A percentile compares a stretch with the other conserved stretches of the same genome.
Evolutionary conservation across 2,329 filamentous ascomycete species (phyloP).

Genomic region (Davidsoniella virescens): DNA sequence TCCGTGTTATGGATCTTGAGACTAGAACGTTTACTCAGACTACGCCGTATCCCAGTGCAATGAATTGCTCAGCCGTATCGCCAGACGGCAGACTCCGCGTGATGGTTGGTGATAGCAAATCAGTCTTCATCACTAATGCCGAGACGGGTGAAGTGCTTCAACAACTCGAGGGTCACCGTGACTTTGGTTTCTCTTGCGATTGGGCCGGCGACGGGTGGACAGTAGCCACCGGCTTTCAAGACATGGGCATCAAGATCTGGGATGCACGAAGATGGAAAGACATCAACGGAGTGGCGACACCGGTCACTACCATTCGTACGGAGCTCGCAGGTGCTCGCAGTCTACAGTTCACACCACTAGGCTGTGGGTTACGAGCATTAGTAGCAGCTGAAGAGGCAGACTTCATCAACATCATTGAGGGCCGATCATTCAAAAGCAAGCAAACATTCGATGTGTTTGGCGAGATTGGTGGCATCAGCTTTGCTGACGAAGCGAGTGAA

Average conservation of each 20-base stretch:
- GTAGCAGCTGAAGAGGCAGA: conserved; percentile 64
- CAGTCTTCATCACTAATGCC: conserved; percentile 52
- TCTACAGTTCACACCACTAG: conserved; percentile 55
- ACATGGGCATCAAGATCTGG: conserved; percentile 57
- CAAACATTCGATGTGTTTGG: conserved; percentile 62
- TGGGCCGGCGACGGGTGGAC: conserved; percentile 66
- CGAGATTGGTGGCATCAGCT: conserved; percentile 52
- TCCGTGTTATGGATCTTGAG: conserved; percentile 41
- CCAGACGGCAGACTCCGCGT: conserved; percentile 55
- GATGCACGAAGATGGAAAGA: conserved; percentile 54
- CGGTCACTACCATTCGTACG: conserved; percentile 40
- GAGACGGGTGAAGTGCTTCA: conserved; percentile 45
- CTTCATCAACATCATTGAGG: conserved; percentile 54
- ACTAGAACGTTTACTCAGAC: conserved; percentile 42
- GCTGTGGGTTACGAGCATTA: conserved; percentile 49
- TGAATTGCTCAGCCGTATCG: conserved; percentile 60
- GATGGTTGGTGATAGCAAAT: conserved; percentile 52
- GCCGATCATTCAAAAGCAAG: conserved; percentile 43
- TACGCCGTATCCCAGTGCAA: conserved; percentile 37
- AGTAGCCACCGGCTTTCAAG: conserved; percentile 62
- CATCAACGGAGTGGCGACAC: conserved; percentile 29
- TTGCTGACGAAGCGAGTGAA: conserved; percentile 50
- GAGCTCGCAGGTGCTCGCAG: conserved; percentile 54
- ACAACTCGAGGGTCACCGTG: conserved; percentile 45
- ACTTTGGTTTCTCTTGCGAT: conserved; percentile 61